Evolutionary conservation across 192 early-diverging fungal genomes (phyloP).

Genomic region (Chytriomyces confervae): DNA sequence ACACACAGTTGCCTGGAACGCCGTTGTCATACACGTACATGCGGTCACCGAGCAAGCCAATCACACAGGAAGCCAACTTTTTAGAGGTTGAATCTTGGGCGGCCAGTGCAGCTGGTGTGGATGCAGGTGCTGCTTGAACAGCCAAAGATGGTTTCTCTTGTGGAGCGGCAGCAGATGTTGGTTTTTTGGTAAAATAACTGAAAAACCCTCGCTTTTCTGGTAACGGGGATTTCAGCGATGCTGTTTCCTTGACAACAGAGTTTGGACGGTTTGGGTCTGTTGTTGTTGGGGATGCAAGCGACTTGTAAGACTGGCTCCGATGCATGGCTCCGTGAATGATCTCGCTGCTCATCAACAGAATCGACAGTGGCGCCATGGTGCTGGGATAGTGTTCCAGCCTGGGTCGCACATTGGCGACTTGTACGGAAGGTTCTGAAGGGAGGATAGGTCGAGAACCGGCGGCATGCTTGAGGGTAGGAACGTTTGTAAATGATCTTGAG

Average conservation of each 20-base stretch:
- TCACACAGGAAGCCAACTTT: neutral
- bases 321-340: conserved; percentile 12
- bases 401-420: neutral
- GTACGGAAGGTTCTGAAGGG: neutral
- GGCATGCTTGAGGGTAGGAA: neutral
- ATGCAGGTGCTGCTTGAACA: neutral
- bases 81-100: neutral
- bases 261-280: neutral
- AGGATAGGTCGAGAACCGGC: neutral
- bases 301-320: neutral
- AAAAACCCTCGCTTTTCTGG: neutral
- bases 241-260: neutral
- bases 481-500: neutral
- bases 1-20: neutral
- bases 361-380: neutral
- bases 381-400: conserved; percentile 5
- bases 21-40: conserved; percentile 10
- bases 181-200: neutral
- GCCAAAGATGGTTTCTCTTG: neutral
- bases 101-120: neutral
- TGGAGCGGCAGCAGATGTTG: neutral
- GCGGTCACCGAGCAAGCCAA: conserved; percentile 9
- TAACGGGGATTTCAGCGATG: neutral
- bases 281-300: neutral
- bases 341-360: neutral